Evolutionary conservation across 2,329 filamentous ascomycete species (phyloP).

Genomic region (Scedosporium aurantiacum): DNA sequence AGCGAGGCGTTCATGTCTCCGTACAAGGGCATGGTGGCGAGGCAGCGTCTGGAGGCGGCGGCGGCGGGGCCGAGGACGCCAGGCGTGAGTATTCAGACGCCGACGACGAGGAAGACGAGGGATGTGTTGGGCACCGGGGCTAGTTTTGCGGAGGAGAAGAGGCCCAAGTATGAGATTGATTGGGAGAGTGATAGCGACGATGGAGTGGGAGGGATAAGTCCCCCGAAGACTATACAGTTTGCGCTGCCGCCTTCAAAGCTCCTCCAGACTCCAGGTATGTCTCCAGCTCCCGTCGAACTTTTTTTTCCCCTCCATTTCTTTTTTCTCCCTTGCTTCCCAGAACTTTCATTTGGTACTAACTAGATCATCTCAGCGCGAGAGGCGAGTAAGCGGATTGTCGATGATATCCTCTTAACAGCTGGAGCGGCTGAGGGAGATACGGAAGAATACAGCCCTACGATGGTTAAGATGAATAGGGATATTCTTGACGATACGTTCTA

Average conservation of each 20-base stretch:
- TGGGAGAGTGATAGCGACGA: conserved; percentile 71
- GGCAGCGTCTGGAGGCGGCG: conserved; percentile 30
- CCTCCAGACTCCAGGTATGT: conserved; percentile 66
- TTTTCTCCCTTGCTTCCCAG: conserved; percentile 1
- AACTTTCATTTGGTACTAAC: neutral
- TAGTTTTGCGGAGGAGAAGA: conserved; percentile 19
- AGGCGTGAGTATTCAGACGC: conserved; percentile 78
- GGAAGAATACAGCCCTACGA: conserved; percentile 50
- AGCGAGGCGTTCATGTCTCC: conserved; percentile 80
- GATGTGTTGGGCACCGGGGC: conserved; percentile 32
- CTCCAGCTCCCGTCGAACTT: neutral
- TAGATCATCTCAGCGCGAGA: conserved; percentile 48
- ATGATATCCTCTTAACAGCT: conserved; percentile 66
- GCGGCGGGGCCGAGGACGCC: conserved; percentile 54
- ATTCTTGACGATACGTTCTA: conserved; percentile 53
- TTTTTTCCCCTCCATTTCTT: neutral
- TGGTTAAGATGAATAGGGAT: conserved; percentile 54
- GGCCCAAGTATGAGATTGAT: conserved; percentile 40
- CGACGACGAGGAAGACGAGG: conserved; percentile 39
- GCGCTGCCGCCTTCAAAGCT: conserved; percentile 66
- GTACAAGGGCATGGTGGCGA: conserved; percentile 33
- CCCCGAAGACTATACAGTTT: conserved; percentile 89
- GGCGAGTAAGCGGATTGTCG: conserved; percentile 70
- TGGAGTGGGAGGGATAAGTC: conserved; percentile 63
- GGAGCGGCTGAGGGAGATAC: conserved; percentile 49